Evolutionary conservation across 371 early-diverging fungal genomes (phyloP).

Genomic region (Funneliformis caledonium): DNA sequence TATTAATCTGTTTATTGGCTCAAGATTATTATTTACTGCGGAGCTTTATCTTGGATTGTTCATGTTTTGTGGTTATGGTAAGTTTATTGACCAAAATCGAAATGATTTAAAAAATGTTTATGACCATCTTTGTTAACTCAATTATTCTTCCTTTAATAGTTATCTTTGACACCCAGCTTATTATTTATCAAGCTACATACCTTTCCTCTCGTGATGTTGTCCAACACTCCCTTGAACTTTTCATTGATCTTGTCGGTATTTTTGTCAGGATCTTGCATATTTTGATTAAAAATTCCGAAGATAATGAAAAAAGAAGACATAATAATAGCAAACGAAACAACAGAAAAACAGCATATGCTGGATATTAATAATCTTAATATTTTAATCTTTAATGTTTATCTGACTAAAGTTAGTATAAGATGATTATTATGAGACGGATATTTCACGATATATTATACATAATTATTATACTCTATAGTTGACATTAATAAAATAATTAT

Average conservation of each 20-base stretch:
- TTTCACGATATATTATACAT: too few relatives aligned
- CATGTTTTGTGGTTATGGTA: constrained; percentile 48
- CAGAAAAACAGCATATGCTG: neutral
- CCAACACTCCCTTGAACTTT: constrained; percentile 48
- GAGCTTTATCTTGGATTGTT: constrained; percentile 54
- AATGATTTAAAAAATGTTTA: neutral
- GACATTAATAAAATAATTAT: too few relatives aligned
- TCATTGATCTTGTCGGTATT: constrained; percentile 50
- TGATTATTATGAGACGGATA: too few relatives aligned
- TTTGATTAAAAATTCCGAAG: constrained; percentile 43
- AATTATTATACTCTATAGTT: too few relatives aligned
- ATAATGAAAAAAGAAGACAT: constrained; percentile 17
- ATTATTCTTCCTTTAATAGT: constrained; percentile 40
- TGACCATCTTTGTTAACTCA: neutral
- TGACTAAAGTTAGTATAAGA: too few relatives aligned
- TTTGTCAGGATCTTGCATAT: constrained; percentile 52
- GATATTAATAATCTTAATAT: neutral
- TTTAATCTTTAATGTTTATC: too few relatives aligned
- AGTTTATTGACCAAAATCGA: neutral
- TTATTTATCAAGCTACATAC: constrained; percentile 48
- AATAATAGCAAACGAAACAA: neutral
- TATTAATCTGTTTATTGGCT: constrained; percentile 49
- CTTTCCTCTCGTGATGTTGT: constrained; percentile 47
- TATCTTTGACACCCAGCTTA: constrained; percentile 58
- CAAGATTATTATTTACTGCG: constrained; percentile 42